Percentiles rank a stretch among this genome's conserved stretches.
Conservation (phyloP, 352 stramenopile genomes). For the Pythium scleroteichum region DNA sequence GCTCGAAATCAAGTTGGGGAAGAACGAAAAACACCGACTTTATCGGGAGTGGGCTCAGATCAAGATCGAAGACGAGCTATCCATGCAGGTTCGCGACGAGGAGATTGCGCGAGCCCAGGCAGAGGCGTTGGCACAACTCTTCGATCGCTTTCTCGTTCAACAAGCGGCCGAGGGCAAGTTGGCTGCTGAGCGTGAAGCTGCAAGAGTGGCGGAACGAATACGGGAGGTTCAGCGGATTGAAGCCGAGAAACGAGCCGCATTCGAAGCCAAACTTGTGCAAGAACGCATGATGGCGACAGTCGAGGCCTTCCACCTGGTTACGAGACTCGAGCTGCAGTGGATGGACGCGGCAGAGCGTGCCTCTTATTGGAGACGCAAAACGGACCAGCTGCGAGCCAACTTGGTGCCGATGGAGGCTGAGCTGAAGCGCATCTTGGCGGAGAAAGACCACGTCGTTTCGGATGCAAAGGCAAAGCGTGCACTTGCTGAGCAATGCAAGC, state of each 20-base stretch:
- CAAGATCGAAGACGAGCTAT: conserved; percentile 61
- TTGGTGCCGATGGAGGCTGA: conserved; percentile 41
- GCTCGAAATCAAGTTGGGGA: conserved; percentile 76
- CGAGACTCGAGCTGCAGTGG: conserved; percentile 41
- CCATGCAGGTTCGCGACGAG: conserved; percentile 56
- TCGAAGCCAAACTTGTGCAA: conserved; percentile 60
- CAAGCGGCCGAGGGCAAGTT: conserved; percentile 55
- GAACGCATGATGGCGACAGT: conserved; percentile 69
- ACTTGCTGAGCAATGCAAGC: conserved; percentile 45
- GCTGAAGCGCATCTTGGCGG: conserved; percentile 42
- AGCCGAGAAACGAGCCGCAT: conserved; percentile 39
- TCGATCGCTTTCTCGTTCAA: conserved; percentile 64
- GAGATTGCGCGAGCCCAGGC: conserved; percentile 44
- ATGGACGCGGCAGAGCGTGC: conserved; percentile 50
- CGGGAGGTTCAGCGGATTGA: conserved; percentile 48
- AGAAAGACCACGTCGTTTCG: conserved; percentile 54
- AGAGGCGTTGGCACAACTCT: conserved; percentile 49
- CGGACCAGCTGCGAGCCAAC: conserved; percentile 30
- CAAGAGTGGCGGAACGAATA: conserved; percentile 41
- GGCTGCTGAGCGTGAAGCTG: conserved; percentile 47
- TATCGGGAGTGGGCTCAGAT: conserved; percentile 72
- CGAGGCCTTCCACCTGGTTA: conserved; percentile 44
- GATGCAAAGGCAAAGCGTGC: conserved; percentile 52
- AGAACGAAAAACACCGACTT: conserved; percentile 76
- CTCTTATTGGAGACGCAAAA: conserved; percentile 38